Evolutionary conservation across 2,329 filamentous ascomycete genomes (phyloP).

Genomic region (Pyrenophora tritici-repentis): DNA sequence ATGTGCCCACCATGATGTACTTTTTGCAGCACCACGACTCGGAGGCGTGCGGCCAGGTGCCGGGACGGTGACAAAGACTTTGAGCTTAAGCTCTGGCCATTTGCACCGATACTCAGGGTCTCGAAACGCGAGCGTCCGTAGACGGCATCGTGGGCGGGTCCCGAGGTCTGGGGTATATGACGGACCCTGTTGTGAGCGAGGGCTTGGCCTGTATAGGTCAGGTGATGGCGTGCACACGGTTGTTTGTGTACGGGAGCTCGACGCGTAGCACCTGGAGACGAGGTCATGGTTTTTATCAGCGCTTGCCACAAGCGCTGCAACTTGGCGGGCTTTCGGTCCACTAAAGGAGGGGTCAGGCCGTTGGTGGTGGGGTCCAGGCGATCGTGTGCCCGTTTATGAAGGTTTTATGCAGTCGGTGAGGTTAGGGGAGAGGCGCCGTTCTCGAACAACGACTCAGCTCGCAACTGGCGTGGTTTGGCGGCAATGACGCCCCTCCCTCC

Average conservation of each 20-base stretch:
- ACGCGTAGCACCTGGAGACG: constrained; percentile 43
- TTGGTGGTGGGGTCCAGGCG: constrained; percentile 42
- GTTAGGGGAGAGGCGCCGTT: constrained; percentile 29
- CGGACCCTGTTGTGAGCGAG: constrained; percentile 13
- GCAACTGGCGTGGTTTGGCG: constrained; percentile 22
- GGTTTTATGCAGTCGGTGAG: constrained; percentile 39
- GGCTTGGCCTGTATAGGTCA: constrained; percentile 26
- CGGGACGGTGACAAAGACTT: constrained; percentile 20
- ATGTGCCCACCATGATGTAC: constrained; percentile 1
- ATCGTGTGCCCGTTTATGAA: constrained; percentile 31
- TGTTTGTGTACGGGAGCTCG: constrained; percentile 41
- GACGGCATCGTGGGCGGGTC: constrained; percentile 37
- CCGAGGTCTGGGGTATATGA: constrained; percentile 20
- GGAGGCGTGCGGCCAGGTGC: constrained; percentile 23
- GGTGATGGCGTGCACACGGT: constrained; percentile 38
- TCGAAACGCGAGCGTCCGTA: constrained; percentile 35
- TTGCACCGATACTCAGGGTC: constrained; percentile 34
- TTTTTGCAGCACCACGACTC: constrained; percentile 12
- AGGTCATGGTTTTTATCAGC: constrained; percentile 28
- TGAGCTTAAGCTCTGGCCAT: constrained; percentile 25
- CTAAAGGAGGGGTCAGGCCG: constrained; percentile 42
- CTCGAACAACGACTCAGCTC: constrained; percentile 41
- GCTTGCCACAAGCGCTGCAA: constrained; percentile 35
- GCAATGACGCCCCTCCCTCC: constrained; percentile 31
- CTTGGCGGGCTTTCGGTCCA: constrained; percentile 36